These are phyloP conservation scores for Sideroxylon spinosum DNA, from an alignment of 179 eudicot genomes.

Conservation along the genomic window DNA sequence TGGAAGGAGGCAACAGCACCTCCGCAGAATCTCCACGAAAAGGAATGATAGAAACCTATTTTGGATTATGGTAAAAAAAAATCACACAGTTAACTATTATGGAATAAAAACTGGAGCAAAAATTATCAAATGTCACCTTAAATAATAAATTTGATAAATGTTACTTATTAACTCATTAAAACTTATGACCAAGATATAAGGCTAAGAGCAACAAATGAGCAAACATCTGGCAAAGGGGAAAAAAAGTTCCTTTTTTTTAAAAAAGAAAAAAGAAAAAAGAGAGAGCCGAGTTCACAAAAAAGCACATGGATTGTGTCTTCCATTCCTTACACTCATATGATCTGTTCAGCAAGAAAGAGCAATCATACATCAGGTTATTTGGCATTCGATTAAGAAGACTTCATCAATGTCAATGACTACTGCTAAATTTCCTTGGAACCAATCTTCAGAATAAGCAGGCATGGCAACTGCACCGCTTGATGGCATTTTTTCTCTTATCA, in stretches of 20 bases:
- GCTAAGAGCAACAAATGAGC: background rate
- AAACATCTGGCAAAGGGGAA: background rate
- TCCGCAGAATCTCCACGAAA: conserved; percentile 96
- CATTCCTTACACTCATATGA: background rate
- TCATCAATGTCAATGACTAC: background rate
- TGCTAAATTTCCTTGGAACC: background rate
- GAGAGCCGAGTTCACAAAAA: background rate
- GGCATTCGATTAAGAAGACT: background rate
- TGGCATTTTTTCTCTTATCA: background rate
- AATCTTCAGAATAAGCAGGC: background rate
- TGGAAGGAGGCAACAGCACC: conserved; percentile 95
- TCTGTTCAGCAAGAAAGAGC: background rate
- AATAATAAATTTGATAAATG: background rate
- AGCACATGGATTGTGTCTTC: background rate
- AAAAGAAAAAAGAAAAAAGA: too few species aligned
- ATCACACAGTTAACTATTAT: background rate
- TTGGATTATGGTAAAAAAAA: background rate
- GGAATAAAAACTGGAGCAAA: background rate
- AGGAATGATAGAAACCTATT: conserved; percentile 86
- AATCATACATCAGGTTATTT: background rate
- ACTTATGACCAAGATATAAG: background rate
- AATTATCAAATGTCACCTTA: background rate
- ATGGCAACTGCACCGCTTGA: background rate
- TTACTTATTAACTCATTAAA: background rate
- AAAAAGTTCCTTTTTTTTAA: too few species aligned